phyloP scores from a whole-genome alignment of 2,329 filamentous ascomycete genomes.

The Colletotrichum coccodes region DNA sequence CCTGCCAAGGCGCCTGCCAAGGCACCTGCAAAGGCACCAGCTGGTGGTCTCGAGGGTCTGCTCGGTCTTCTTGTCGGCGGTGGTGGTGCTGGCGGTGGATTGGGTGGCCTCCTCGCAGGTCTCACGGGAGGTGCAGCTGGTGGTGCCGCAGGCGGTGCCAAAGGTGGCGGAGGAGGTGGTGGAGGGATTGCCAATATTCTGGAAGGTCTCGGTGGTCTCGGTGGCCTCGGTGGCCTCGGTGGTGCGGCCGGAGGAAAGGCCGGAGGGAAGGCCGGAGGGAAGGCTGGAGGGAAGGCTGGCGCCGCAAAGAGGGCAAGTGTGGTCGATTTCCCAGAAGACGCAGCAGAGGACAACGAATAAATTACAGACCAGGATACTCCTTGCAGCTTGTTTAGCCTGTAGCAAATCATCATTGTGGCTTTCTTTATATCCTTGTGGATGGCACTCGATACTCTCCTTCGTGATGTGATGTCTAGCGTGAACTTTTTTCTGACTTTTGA shows the following conservation, averaged over 20 bases:
- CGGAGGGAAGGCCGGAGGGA: neutral
- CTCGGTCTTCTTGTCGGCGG: constrained; percentile 6
- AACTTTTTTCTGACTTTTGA: neutral
- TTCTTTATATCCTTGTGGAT: neutral
- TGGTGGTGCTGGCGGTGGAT: constrained; percentile 9
- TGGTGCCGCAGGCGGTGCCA: constrained; percentile 1
- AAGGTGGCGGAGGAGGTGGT: too few relatives aligned
- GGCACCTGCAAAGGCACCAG: neutral
- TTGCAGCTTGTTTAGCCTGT: constrained; percentile 25
- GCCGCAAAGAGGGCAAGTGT: constrained; percentile 2
- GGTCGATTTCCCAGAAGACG: constrained; percentile 16
- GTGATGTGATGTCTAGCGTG: neutral
- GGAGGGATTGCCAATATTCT: neutral
- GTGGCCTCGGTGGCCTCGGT: constrained; percentile 6
- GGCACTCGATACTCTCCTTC: too few relatives aligned
- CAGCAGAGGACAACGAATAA: constrained; percentile 17
- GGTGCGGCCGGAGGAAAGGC: neutral
- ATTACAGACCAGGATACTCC: constrained; percentile 15
- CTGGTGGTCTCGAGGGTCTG: constrained; percentile 2
- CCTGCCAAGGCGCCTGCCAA: neutral
- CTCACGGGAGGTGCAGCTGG: constrained; percentile 8
- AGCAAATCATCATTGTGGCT: constrained; percentile 25
- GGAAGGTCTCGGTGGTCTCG: neutral
- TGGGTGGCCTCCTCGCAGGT: constrained; percentile 4
- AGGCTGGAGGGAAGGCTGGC: neutral